Evolutionary conservation across 257 asterid species (phyloP).

Genomic region (Agastache rugosa): DNA sequence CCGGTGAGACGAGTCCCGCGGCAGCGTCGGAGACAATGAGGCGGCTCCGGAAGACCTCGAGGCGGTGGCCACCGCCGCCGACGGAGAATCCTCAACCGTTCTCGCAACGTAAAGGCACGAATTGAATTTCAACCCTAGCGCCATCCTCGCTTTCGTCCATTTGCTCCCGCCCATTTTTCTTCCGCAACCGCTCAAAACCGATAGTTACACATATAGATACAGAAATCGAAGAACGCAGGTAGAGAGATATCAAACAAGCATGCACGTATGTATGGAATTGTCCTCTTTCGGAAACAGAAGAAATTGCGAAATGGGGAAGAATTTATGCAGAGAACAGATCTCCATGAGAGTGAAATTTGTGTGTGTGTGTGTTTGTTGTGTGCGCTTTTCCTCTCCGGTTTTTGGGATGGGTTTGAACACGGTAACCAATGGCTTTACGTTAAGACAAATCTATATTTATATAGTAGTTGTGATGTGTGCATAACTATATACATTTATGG

Average conservation of each 20-base stretch:
- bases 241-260: constrained; percentile 8
- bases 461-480: constrained; percentile 6
- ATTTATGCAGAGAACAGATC: constrained; percentile 39
- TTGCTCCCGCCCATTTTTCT: constrained; percentile 63
- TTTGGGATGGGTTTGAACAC: constrained; percentile 59
- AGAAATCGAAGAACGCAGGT: background rate
- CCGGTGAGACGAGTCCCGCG: constrained; percentile 45
- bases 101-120: constrained; percentile 63
- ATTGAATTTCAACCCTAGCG: constrained; percentile 65
- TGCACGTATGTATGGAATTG: background rate
- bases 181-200: constrained; percentile 23
- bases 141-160: constrained; percentile 80
- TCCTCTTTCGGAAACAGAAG: background rate
- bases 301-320: constrained; percentile 30
- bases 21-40: constrained; percentile 44
- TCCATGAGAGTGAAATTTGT: constrained; percentile 29
- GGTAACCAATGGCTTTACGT: constrained; percentile 72
- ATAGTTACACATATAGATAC: constrained; percentile 23
- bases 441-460: constrained; percentile 37
- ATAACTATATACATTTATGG: constrained; percentile 23
- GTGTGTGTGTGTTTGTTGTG: background rate
- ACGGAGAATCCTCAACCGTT: constrained; percentile 51
- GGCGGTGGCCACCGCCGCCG: constrained; percentile 32
- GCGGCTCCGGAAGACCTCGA: constrained; percentile 50
- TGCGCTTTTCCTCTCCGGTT: constrained; percentile 28